A percentile compares a stretch with the other conserved stretches of the same genome.
These are phyloP conservation scores for Sisymbrium irio DNA, from an alignment of 345 rosid species.

Conservation along the genomic window DNA sequence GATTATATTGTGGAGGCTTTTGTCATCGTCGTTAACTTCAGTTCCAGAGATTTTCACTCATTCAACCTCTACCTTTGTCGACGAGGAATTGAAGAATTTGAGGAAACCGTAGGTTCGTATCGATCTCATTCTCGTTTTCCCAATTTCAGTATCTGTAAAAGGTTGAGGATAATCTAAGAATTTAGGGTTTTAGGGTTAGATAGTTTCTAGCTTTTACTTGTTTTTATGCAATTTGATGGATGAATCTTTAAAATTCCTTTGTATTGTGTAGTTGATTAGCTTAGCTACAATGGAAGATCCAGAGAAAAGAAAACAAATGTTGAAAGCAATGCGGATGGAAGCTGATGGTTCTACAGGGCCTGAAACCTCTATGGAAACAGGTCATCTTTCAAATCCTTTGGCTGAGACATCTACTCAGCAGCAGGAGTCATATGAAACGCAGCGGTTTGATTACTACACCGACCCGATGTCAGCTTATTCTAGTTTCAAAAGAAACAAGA, in stretches of 20 bases:
- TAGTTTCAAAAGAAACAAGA: constrained; percentile 44
- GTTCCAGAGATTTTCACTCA: background rate
- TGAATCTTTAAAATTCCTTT: background rate
- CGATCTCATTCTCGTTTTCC: background rate
- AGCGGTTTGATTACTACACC: constrained; percentile 74
- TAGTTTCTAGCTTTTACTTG: background rate
- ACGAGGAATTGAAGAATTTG: background rate
- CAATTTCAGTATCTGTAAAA: background rate
- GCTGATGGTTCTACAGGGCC: constrained; percentile 43
- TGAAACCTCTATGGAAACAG: constrained; percentile 33
- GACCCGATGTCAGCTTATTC: constrained; percentile 83
- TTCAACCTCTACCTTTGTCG: background rate
- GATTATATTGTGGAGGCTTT: background rate
- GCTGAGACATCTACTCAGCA: constrained; percentile 40
- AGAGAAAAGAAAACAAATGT: constrained; percentile 66
- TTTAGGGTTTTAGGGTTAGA: background rate
- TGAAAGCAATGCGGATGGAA: constrained; percentile 69
- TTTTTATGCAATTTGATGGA: background rate
- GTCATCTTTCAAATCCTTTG: constrained; percentile 67
- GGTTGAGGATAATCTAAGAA: background rate
- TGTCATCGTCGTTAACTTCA: background rate
- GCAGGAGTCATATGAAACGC: constrained; percentile 35
- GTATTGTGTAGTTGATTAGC: constrained; percentile 14
- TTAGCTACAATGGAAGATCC: constrained; percentile 63
- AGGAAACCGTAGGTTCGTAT: background rate